Evolutionary conservation across 2,329 filamentous ascomycete genomes (phyloP), one percentile per base, ranked within the genome.

Genomic region (Fusarium redolens): DNA sequence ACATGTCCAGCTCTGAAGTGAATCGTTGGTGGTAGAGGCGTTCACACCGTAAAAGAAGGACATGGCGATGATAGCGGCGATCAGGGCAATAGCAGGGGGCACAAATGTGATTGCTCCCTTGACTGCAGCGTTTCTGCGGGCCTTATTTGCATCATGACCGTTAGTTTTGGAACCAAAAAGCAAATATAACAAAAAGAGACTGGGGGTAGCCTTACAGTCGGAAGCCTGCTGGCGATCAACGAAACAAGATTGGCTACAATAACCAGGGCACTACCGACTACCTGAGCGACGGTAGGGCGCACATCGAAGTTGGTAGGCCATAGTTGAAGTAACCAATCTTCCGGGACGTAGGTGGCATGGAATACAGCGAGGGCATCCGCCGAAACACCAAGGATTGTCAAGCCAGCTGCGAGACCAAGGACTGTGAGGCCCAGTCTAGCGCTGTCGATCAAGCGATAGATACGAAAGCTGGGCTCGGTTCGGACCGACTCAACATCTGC

Each of bases 1-100:
- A 79, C 90, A 92, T 44, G 85, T 87, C 90, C 90, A 92, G 79
- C 87, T 90, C 76, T 90, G 83, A 15, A 91, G 80, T 11, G 88
- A 89, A 77, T 90, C 88, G 65, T 82, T 81, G 13, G 82, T 83
- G 18, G 80, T 80, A 7, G 89, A 90, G 22, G 84, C 79, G 72
- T 90, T 88, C 78, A 88, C 83, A 61, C 83, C 83, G 76, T 90
- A 91, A 79, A 88, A 90, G 79, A 91, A 85, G 57, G 84, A 81
- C 76, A 89, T 86, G 69, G 86, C 85, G 61, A 90, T 81, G 55
- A 90, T 78, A 43, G 87, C 85, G 17, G 78, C 79, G 52, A 81
- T 68, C 58, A 84, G 75, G 25, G 75, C 78, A n/a, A 79, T 43
- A 20, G 74, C 61, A 7, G 82, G 80, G 9, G 78, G 77, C 4